Evolutionary conservation across 345 rosid species (phyloP).

Genomic region (Gossypium longicalyx): DNA sequence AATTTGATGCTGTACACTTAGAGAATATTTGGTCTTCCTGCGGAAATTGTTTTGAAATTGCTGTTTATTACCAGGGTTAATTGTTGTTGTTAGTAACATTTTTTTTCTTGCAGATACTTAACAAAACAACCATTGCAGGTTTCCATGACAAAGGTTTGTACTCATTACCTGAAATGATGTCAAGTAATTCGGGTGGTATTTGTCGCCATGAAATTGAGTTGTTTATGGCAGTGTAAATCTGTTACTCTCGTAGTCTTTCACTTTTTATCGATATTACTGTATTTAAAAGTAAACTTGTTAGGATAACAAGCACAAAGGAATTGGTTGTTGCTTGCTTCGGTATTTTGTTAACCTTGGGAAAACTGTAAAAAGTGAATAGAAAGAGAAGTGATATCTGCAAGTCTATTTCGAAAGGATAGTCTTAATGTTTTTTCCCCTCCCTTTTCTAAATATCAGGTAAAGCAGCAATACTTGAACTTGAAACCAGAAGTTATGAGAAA

Average conservation of each 20-base stretch:
- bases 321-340: conserved; percentile 3
- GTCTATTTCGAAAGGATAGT: background rate
- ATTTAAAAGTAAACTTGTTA: background rate
- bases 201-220: background rate
- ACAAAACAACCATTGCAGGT: conserved; percentile 67
- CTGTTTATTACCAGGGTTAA: background rate
- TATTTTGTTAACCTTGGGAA: background rate
- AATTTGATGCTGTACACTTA: background rate
- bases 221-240: background rate
- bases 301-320: background rate
- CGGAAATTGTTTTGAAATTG: background rate
- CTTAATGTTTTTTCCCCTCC: conserved; percentile 2
- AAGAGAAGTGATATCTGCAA: background rate
- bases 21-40: background rate
- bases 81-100: background rate
- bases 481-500: conserved; percentile 68
- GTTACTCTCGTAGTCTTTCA: background rate
- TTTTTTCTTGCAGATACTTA: conserved; percentile 48
- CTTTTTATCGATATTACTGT: background rate
- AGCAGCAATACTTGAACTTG: conserved; percentile 80
- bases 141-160: conserved; percentile 87
- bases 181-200: background rate
- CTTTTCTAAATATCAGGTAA: conserved; percentile 46
- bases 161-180: conserved; percentile 1
- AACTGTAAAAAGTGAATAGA: background rate